Percentiles rank a stretch among this genome's conserved stretches.
Evolutionary conservation across 2,329 filamentous ascomycete genomes (phyloP).

Genomic region (Cladorrhinum sp.): DNA sequence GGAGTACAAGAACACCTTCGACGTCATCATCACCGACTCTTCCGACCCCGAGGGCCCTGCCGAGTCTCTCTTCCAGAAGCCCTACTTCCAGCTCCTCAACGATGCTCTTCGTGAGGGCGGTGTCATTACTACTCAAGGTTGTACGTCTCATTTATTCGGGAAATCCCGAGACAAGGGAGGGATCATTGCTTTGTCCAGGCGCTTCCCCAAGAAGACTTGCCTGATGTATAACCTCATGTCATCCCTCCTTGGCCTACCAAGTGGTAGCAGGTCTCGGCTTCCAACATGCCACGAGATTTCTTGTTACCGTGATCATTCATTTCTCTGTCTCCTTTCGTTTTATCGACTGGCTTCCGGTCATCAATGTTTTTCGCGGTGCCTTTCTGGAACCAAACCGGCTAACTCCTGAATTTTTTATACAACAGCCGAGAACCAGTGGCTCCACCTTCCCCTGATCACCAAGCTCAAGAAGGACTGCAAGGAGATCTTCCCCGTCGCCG

Average conservation of each 20-base stretch:
- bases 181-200: conserved; percentile 28
- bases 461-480: conserved; percentile 96
- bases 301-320: background rate
- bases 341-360: background rate
- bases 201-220: conserved; percentile 31
- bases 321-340: conserved; percentile 10
- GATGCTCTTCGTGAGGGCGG: conserved; percentile 90
- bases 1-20: conserved; percentile 95
- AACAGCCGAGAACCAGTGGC: conserved; percentile 97
- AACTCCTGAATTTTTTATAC: conserved; percentile 14
- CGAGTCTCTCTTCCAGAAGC: conserved; percentile 96
- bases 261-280: conserved; percentile 29
- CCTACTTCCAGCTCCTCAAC: conserved; percentile 93
- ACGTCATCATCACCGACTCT: conserved; percentile 99
- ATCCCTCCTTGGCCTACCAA: conserved; percentile 26
- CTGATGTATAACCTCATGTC: conserved; percentile 26
- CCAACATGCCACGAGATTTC: conserved; percentile 9
- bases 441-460: conserved; percentile 89
- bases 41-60: conserved; percentile 96
- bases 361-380: background rate
- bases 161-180: conserved; percentile 30
- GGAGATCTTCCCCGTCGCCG: conserved; percentile 93
- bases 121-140: conserved; percentile 99
- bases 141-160: conserved; percentile 74
- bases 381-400: conserved; percentile 7